Conservation (phyloP, 495 filamentous ascomycete genomes). For the Hypomontagnella submonticulosa region DNA sequence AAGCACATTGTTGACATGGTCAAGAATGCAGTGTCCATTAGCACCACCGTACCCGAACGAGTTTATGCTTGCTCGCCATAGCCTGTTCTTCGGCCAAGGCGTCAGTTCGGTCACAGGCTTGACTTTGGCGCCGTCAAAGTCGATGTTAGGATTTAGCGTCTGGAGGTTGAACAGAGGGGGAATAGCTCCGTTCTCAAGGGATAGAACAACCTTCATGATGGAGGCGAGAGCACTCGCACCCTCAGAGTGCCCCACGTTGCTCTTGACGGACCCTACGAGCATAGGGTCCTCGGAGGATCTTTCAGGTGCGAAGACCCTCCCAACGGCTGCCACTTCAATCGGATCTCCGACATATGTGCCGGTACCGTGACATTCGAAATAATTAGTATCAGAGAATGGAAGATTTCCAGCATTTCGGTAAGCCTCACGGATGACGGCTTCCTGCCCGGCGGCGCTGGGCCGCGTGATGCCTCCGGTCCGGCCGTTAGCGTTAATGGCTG, state of each 20-base stretch:
- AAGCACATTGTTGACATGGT: slow-evolving; percentile 27
- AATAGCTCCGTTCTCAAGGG: slow-evolving; percentile 57
- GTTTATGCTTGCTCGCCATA: slow-evolving; percentile 14
- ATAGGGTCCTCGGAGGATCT: slow-evolving; percentile 21
- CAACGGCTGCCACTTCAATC: slow-evolving; percentile 46
- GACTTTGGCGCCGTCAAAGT: slow-evolving; percentile 9
- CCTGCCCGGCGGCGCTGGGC: slow-evolving; percentile 62
- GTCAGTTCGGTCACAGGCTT: slow-evolving; percentile 3
- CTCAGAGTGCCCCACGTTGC: slow-evolving; percentile 57
- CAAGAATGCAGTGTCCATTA: slow-evolving; percentile 24
- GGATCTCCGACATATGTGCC: slow-evolving; percentile 70
- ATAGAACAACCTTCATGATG: slow-evolving; percentile 58
- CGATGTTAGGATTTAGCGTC: slow-evolving; percentile 32
- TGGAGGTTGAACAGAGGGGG: slow-evolving; percentile 54
- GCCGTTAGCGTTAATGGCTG: slow-evolving; percentile 64
- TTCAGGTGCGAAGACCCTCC: slow-evolving; percentile 1
- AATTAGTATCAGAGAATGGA: slow-evolving; percentile 52
- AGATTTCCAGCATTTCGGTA: slow-evolving; percentile 54
- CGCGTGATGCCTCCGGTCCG: slow-evolving; percentile 60
- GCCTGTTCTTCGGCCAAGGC: slow-evolving; percentile 10
- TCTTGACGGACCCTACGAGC: slow-evolving; percentile 35
- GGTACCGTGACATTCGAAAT: slow-evolving; percentile 65
- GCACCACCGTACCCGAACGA: slow-evolving; percentile 22
- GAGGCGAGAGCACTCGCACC: slow-evolving; percentile 53
- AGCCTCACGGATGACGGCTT: slow-evolving; percentile 55